Conservation (phyloP, 352 stramenopile species). For the Globisporangium acanthophoron region DNA sequence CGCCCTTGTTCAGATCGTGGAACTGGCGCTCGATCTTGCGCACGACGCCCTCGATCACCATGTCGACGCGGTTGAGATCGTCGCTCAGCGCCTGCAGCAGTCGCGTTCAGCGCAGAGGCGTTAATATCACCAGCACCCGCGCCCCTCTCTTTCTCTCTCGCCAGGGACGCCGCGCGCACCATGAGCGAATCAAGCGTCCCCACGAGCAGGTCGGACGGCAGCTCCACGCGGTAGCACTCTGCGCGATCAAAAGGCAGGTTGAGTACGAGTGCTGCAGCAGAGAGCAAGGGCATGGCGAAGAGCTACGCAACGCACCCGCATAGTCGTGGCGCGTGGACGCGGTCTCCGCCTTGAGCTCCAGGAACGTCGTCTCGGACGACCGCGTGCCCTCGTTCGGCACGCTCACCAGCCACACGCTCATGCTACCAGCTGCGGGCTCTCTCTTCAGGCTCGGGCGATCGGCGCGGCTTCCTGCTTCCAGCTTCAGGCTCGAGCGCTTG, state of each 20-base stretch:
- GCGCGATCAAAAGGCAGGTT: background rate
- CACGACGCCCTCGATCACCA: conserved; percentile 93
- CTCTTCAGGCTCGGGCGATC: background rate
- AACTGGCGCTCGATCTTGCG: conserved; percentile 97
- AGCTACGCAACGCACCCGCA: conserved; percentile 11
- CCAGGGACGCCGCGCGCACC: conserved; percentile 32
- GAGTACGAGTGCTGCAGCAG: no score
- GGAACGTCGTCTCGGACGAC: conserved; percentile 79
- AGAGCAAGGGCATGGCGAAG: background rate
- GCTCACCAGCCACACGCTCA: conserved; percentile 72
- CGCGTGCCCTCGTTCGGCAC: conserved; percentile 81
- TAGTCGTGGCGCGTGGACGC: conserved; percentile 80
- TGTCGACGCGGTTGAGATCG: conserved; percentile 95
- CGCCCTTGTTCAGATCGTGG: conserved; percentile 89
- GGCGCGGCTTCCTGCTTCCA: no score
- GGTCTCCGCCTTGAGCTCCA: conserved; percentile 82
- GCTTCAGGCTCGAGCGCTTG: background rate
- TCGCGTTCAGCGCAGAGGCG: background rate
- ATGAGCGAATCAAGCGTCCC: conserved; percentile 98
- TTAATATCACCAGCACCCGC: conserved; percentile 1
- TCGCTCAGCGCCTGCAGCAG: conserved; percentile 76
- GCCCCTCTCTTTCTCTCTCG: background rate
- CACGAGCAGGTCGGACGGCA: conserved; percentile 93
- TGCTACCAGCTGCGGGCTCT: background rate
- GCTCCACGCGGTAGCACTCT: conserved; percentile 83